These are phyloP conservation scores for Austroboletus novae-zelandiae DNA, from an alignment of 1,284 basidiomycete species.

Conservation along the genomic window DNA sequence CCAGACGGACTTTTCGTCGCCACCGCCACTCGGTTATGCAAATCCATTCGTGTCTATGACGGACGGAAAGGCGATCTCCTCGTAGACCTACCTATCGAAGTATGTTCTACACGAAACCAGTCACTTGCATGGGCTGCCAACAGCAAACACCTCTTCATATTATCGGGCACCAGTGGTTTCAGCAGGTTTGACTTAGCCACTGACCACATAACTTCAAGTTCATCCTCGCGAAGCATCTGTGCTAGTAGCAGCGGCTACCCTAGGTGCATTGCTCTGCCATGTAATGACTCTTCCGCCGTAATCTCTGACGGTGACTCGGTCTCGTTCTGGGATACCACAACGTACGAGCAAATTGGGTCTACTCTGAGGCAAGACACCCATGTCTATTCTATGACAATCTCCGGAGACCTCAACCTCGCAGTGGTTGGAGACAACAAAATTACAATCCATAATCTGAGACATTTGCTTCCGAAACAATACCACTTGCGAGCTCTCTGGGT, in stretches of 20 bases:
- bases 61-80: background rate
- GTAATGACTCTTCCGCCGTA: conserved; percentile 6
- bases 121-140: conserved; percentile 9
- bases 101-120: background rate
- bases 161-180: conserved; percentile 1
- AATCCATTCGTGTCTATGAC: conserved; percentile 6
- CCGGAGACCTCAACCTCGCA: too few relatives aligned
- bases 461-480: too few relatives aligned
- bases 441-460: too few relatives aligned
- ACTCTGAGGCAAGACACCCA: too few relatives aligned
- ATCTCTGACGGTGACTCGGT: conserved; percentile 5
- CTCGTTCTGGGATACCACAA: conserved; percentile 11
- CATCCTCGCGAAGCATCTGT: too few relatives aligned
- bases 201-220: background rate
- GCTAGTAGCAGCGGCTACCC: background rate
- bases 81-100: conserved; percentile 1
- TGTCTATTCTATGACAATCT: too few relatives aligned
- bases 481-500: too few relatives aligned
- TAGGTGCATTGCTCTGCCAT: conserved; percentile 7
- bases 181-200: conserved; percentile 2
- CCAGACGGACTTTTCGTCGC: conserved; percentile 10
- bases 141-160: conserved; percentile 4
- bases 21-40: background rate
- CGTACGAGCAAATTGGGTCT: background rate
- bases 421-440: too few relatives aligned